phyloP scores from a whole-genome alignment of 2,329 filamentous ascomycete genomes.

The Penicillium sclerotigenum region DNA sequence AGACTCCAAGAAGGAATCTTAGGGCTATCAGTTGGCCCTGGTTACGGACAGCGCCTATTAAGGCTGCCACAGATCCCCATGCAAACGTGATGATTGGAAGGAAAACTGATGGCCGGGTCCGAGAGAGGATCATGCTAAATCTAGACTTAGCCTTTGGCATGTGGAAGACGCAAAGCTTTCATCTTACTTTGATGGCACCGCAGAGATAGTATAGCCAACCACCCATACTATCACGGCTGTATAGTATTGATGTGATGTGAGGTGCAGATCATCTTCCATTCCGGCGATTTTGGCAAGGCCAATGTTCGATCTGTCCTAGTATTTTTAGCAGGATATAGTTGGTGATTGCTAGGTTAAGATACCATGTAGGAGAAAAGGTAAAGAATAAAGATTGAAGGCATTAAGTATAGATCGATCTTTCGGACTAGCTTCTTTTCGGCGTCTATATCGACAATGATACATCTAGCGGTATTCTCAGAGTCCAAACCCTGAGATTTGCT shows the following conservation, averaged over 20 bases:
- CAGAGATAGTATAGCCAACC: conserved; percentile 3
- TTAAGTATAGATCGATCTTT: conserved; percentile 4
- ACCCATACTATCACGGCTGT: conserved; percentile 5
- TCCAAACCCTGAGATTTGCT: not conserved
- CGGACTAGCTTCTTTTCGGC: conserved; percentile 1
- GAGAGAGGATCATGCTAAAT: conserved; percentile 2
- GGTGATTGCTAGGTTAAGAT: not conserved
- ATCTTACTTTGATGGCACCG: not conserved
- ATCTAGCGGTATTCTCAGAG: not conserved
- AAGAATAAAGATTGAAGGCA: conserved; percentile 6
- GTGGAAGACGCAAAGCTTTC: too few species aligned
- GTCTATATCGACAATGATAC: not conserved
- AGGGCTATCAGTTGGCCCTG: not conserved
- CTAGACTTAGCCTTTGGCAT: not conserved
- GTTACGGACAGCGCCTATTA: conserved; percentile 1
- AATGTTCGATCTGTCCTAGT: conserved; percentile 6
- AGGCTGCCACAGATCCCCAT: conserved; percentile 1
- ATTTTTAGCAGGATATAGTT: not conserved
- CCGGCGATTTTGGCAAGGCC: conserved; percentile 5
- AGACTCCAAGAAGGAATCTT: not conserved
- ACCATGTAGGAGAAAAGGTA: conserved; percentile 6
- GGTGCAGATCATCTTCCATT: conserved; percentile 1
- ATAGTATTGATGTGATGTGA: conserved; percentile 4
- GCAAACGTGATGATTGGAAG: conserved; percentile 2
- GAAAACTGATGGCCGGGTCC: conserved; percentile 2